phyloP scores from a whole-genome alignment of 2,329 filamentous ascomycete species.

The Fusarium tanahbumbuense region DNA sequence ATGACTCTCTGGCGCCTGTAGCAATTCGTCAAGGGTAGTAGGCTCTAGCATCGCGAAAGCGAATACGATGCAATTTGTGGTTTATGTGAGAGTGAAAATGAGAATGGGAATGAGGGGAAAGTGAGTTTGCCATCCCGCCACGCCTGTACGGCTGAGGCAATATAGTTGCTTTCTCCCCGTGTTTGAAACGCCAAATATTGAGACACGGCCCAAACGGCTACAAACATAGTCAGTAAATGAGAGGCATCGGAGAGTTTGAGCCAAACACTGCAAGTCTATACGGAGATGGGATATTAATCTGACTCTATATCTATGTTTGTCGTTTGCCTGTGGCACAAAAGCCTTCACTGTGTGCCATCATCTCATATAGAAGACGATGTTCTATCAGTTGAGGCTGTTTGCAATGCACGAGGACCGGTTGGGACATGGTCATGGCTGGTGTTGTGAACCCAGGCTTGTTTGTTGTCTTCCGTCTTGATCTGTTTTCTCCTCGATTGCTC shows the following conservation, averaged over 20 bases:
- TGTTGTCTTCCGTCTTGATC: neutral
- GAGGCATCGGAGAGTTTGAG: neutral
- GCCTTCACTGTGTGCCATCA: neutral
- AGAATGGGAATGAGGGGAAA: neutral
- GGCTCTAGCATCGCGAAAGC: neutral
- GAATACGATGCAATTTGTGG: neutral
- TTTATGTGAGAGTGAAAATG: neutral
- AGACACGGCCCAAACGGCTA: neutral
- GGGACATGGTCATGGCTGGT: neutral
- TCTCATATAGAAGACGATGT: neutral
- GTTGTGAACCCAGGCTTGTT: neutral
- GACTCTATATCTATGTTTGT: neutral
- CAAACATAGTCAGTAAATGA: neutral
- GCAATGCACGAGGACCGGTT: neutral
- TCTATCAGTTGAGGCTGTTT: neutral
- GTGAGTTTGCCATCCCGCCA: slow-evolving; percentile 1
- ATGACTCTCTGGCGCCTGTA: slow-evolving; percentile 10
- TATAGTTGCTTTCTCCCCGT: slow-evolving; percentile 1
- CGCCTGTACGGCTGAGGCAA: neutral
- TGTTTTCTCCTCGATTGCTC: too few relatives aligned
- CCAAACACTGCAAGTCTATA: neutral
- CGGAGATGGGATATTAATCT: neutral
- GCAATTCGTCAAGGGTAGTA: neutral
- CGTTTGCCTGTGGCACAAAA: slow-evolving; percentile 11
- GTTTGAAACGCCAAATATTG: slow-evolving; percentile 16